Conservation (phyloP, 2,329 filamentous ascomycete species). For the Arthrobotrys sphaeroides region DNA sequence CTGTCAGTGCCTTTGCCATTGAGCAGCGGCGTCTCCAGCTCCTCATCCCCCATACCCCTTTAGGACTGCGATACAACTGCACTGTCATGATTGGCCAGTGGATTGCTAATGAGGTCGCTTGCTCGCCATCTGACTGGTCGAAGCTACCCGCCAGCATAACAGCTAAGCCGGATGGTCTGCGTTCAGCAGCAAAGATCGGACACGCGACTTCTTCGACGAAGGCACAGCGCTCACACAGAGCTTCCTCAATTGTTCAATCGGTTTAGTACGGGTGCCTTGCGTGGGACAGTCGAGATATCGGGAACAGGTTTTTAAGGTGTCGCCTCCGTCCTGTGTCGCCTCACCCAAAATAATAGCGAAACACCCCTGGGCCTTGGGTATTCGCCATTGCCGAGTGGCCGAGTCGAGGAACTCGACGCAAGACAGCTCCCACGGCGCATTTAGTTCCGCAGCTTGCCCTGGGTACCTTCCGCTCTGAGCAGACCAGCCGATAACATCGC, state of each 20-base stretch:
- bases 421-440: conserved; percentile 26
- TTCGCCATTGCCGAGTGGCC: conserved; percentile 47
- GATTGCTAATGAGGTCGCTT: conserved; percentile 38
- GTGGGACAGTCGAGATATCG: conserved; percentile 41
- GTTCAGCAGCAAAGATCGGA: conserved; percentile 37
- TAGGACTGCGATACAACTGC: conserved; percentile 20
- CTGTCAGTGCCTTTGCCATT: conserved; percentile 18
- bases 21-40: conserved; percentile 41
- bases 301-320: conserved; percentile 21
- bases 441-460: conserved; percentile 19
- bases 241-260: conserved; percentile 44
- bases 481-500: conserved; percentile 43
- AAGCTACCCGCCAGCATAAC: conserved; percentile 46
- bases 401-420: conserved; percentile 51
- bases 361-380: conserved; percentile 24
- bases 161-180: conserved; percentile 15
- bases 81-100: conserved; percentile 29
- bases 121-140: conserved; percentile 46
- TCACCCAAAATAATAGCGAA: conserved; percentile 25
- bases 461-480: conserved; percentile 50
- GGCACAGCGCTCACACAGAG: conserved; percentile 23
- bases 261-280: conserved; percentile 48
- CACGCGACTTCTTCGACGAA: conserved; percentile 23
- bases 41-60: conserved; percentile 27
- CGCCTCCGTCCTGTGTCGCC: conserved; percentile 34